phyloP scores from a whole-genome alignment of 257 asterid species.

The Craterostigma plantagineum region DNA sequence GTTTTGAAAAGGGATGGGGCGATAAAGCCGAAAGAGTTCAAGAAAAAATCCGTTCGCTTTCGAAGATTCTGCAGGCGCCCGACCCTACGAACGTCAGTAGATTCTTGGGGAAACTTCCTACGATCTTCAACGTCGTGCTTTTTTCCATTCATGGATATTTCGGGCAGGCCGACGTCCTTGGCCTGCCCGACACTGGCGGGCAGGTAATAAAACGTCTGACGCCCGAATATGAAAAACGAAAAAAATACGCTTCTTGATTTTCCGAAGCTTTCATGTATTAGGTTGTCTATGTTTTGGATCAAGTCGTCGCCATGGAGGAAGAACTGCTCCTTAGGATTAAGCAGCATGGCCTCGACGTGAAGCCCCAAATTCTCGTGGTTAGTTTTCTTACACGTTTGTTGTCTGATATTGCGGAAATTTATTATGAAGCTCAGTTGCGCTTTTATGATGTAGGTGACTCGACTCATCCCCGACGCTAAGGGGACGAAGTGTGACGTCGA shows the following conservation, averaged over 20 bases:
- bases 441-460: conserved; percentile 42
- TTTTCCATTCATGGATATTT: conserved; percentile 82
- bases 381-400: conserved; percentile 6
- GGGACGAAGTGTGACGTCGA: conserved; percentile 77
- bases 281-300: conserved; percentile 95
- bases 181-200: conserved; percentile 95
- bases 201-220: conserved; percentile 26
- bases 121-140: conserved; percentile 54
- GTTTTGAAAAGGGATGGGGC: conserved; percentile 92
- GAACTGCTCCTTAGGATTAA: conserved; percentile 65
- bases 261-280: too few relatives aligned
- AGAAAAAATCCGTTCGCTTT: conserved; percentile 60
- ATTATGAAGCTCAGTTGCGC: background rate
- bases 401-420: too few relatives aligned
- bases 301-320: conserved; percentile 80
- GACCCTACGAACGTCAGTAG: conserved; percentile 42
- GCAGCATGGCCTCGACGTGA: conserved; percentile 70
- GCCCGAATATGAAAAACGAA: background rate
- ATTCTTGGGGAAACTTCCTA: conserved; percentile 66
- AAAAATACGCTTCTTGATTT: too few relatives aligned
- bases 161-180: conserved; percentile 83
- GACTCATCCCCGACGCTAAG: conserved; percentile 76
- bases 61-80: conserved; percentile 76
- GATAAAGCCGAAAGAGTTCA: conserved; percentile 59
- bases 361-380: conserved; percentile 89